phyloP scores from a whole-genome alignment of 2,329 filamentous ascomycete genomes.

The Chaetothyriales sp. region DNA sequence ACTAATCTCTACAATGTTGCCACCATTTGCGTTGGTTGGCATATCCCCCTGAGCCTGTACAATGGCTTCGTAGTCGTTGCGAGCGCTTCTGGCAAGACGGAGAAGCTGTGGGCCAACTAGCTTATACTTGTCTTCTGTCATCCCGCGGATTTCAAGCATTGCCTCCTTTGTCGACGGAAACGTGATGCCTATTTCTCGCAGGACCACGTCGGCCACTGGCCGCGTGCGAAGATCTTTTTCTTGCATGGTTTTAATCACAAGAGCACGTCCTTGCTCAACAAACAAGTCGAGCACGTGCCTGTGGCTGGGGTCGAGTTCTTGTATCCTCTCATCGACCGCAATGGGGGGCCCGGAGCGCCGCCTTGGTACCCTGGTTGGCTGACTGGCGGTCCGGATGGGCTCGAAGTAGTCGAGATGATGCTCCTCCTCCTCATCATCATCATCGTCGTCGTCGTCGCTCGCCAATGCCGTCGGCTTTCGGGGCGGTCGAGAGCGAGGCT shows the following conservation, averaged over 20 bases:
- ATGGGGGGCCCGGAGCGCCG: conserved; percentile 33
- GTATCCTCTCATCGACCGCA: conserved; percentile 29
- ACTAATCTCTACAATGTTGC: conserved; percentile 34
- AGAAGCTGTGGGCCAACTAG: conserved; percentile 32
- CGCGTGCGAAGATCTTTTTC: conserved; percentile 31
- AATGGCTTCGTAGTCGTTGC: conserved; percentile 30
- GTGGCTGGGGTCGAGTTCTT: conserved; percentile 30
- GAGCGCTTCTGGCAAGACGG: conserved; percentile 28
- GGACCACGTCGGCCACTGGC: conserved; percentile 32
- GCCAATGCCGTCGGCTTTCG: conserved; percentile 17
- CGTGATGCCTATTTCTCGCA: conserved; percentile 36
- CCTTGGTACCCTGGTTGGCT: conserved; percentile 13
- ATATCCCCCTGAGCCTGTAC: conserved; percentile 28
- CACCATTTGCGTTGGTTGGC: conserved; percentile 37
- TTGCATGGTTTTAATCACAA: conserved; percentile 30
- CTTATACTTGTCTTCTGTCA: conserved; percentile 33
- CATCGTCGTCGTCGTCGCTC: conserved; percentile 12
- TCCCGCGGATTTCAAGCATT: conserved; percentile 28
- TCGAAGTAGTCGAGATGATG: conserved; percentile 30
- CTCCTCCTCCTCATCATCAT: conserved; percentile 25
- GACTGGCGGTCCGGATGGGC: conserved; percentile 24
- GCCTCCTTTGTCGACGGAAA: conserved; percentile 31
- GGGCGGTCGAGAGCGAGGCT: conserved; percentile 29
- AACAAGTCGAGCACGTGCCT: conserved; percentile 36
- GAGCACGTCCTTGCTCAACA: conserved; percentile 30